phyloP scores from a whole-genome alignment of 768 basidiomycete genomes.

The Galerina marginata region DNA sequence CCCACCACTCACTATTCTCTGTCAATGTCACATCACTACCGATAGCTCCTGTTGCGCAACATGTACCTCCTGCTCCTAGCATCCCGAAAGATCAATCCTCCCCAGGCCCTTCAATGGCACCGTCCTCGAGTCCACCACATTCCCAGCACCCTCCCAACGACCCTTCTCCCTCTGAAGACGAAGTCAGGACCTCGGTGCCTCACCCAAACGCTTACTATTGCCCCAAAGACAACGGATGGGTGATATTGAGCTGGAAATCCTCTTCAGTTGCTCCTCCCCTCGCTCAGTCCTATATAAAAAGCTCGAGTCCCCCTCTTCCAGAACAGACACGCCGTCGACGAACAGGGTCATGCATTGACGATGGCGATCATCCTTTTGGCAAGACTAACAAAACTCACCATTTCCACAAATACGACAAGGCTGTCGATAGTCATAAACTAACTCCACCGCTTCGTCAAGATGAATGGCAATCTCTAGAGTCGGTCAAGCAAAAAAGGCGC shows the following conservation, averaged over 20 bases:
- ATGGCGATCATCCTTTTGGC: slow-evolving; percentile 51
- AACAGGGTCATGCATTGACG: slow-evolving; percentile 57
- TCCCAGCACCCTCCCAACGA: slow-evolving; percentile 14
- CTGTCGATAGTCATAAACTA: slow-evolving; percentile 72
- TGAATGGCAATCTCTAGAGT: slow-evolving; percentile 62
- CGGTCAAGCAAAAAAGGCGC: slow-evolving; percentile 58
- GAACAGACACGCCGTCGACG: slow-evolving; percentile 55
- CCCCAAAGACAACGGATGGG: slow-evolving; percentile 83
- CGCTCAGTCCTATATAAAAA: slow-evolving; percentile 54
- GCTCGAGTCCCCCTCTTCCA: slow-evolving; percentile 54
- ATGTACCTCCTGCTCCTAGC: slow-evolving; percentile 11
- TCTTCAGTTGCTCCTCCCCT: slow-evolving; percentile 67
- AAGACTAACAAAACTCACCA: slow-evolving; percentile 74
- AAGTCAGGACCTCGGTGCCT: slow-evolving; percentile 72
- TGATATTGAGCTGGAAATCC: slow-evolving; percentile 72
- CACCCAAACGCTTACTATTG: slow-evolving; percentile 88
- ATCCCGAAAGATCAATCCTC: slow-evolving; percentile 25
- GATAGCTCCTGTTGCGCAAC: slow-evolving; percentile 18
- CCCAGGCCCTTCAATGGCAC: slow-evolving; percentile 26
- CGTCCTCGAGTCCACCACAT: slow-evolving; percentile 17
- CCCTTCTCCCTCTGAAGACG: slow-evolving; percentile 51
- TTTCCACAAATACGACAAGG: slow-evolving; percentile 75
- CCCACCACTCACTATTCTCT: slow-evolving; percentile 73
- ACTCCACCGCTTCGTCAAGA: slow-evolving; percentile 63
- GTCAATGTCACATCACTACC: slow-evolving; percentile 48